Evolutionary conservation across 495 filamentous ascomycete genomes (phyloP).

Genomic region (Cercophora scortea): DNA sequence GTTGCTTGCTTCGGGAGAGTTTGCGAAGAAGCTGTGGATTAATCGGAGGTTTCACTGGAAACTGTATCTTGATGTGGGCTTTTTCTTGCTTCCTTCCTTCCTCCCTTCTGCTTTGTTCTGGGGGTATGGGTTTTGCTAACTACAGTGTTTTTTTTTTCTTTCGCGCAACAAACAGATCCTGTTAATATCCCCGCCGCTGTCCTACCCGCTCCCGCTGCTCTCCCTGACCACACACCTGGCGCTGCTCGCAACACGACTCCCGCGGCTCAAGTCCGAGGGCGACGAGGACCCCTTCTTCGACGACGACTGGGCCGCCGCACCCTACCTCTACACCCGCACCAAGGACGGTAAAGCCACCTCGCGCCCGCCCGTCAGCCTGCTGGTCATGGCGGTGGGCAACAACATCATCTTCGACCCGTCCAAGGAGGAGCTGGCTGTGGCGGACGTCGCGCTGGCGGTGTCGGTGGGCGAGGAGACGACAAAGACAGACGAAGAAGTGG

Average conservation of each 20-base stretch:
- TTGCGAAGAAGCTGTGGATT: constrained; percentile 69
- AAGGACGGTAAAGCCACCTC: constrained; percentile 12
- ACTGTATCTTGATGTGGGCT: constrained; percentile 77
- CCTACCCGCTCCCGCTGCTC: constrained; percentile 86
- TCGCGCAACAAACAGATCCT: constrained; percentile 55
- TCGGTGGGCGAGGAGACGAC: constrained; percentile 44
- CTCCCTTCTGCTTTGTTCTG: neutral
- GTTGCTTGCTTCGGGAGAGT: constrained; percentile 63
- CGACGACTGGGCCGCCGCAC: constrained; percentile 88
- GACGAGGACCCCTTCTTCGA: constrained; percentile 97
- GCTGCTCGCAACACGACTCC: constrained; percentile 80
- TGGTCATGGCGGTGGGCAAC: constrained; percentile 76
- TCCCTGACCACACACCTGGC: constrained; percentile 92
- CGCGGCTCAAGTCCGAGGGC: constrained; percentile 68
- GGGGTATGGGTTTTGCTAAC: neutral
- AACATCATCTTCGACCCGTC: constrained; percentile 93
- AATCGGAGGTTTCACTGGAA: constrained; percentile 92
- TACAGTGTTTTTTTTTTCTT: neutral
- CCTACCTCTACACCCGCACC: constrained; percentile 62
- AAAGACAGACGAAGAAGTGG: neutral
- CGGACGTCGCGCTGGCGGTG: constrained; percentile 77
- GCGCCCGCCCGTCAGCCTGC: constrained; percentile 75
- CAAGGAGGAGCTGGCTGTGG: constrained; percentile 84
- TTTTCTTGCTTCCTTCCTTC: constrained; percentile 25
- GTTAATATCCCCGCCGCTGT: constrained; percentile 82